Percentiles rank a stretch among this genome's conserved stretches.
phyloP scores from a whole-genome alignment of 371 early-diverging fungal genomes.

The Rhizopus delemar region DNA sequence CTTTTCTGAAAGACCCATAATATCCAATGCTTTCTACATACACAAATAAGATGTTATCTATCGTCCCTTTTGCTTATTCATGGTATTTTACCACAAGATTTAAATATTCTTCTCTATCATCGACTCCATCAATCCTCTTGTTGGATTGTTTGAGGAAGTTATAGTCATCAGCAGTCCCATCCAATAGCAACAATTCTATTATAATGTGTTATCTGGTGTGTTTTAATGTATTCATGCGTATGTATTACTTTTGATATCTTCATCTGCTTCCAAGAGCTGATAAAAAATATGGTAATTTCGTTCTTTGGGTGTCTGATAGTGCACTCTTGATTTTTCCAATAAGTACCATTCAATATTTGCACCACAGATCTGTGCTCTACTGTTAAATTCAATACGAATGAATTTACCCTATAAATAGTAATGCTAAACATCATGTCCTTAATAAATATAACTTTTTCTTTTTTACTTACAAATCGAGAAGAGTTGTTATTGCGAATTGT shows the following conservation, averaged over 20 bases:
- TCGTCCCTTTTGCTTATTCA: background rate
- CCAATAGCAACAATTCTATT: slow-evolving; percentile 67
- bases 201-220: background rate
- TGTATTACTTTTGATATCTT: slow-evolving; percentile 51
- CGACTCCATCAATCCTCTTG: slow-evolving; percentile 90
- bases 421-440: too few relatives aligned
- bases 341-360: slow-evolving; percentile 98
- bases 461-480: slow-evolving; percentile 93
- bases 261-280: slow-evolving; percentile 91
- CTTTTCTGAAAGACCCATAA: slow-evolving; percentile 83
- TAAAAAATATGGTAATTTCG: slow-evolving; percentile 99
- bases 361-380: slow-evolving; percentile 89
- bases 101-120: slow-evolving; percentile 86
- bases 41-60: background rate
- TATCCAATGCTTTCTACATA: slow-evolving; percentile 75
- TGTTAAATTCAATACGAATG: slow-evolving; percentile 97
- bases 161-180: slow-evolving; percentile 73
- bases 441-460: background rate
- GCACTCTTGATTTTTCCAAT: slow-evolving; percentile 98
- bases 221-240: too few relatives aligned
- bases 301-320: slow-evolving; percentile 88
- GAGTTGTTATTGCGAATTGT: slow-evolving; percentile 99
- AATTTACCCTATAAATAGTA: slow-evolving; percentile 88
- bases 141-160: slow-evolving; percentile 76
- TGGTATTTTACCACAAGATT: slow-evolving; percentile 57